Evolutionary conservation across 495 filamentous ascomycete genomes (phyloP), one percentile per base, ranked within the genome.

Genomic region (Hyaloscypha hepaticicola): DNA sequence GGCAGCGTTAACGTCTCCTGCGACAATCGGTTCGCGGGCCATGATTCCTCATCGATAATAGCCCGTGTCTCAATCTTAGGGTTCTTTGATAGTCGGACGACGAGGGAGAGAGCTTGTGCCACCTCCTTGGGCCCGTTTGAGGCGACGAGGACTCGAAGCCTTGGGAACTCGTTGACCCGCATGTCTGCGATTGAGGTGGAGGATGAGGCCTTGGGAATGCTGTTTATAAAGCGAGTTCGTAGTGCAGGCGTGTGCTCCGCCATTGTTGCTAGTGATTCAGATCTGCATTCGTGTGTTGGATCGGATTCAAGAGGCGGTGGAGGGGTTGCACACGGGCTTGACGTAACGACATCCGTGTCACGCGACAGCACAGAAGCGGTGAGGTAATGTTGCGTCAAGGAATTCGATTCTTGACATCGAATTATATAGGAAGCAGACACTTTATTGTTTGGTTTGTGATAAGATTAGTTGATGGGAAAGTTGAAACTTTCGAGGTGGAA

Each of bases 31-130:
- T 81, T 71, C 2, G 80, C 78, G 16, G 66, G 66, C 38, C 34
- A 66, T 50, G 59, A 24, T 62, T 80, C 72, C 31, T 83, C 80
- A 69, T 85, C 83, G 66, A 82, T 77, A 50, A 85, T 80, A 58
- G 81, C 82, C 29, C 81, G 76, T 0, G 77, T 83, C 64, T 80
- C 80, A 66, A 85, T 82, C 61, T 82, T 79, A 12, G 78, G 61
- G 29, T 85, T 78, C 65, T 83, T 83, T 29, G 82, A 82, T 0
- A 85, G 78, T 59, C 83, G 79, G 19, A 85, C 78, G 58, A 80
- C 81, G 52, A 85, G 79, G 12, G 78, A 75, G 66, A 83, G 76
- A 22, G 83, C 83, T 60, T 75, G 80, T 52, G 82, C 78, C 38
- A 82, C 76, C 53, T 85, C 81, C 16, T 74, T 75, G 55, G 76